Base-by-base conservation (phyloP, 2,329 filamentous ascomycete species). In the Fonsecaea erecta region DNA sequence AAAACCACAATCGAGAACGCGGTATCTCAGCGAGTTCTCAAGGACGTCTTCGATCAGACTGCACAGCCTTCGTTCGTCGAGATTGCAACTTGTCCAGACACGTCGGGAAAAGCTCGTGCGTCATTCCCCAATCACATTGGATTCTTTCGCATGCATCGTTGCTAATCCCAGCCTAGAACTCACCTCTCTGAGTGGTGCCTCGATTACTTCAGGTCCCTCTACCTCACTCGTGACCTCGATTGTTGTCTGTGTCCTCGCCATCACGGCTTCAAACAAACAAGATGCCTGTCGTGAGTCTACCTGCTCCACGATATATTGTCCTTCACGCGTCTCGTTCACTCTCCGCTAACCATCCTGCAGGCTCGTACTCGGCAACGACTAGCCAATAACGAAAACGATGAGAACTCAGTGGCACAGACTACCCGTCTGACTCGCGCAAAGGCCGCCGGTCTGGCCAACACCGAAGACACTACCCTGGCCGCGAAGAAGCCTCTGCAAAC, bases 391-490 rank as follows among this genome's bases (percentile, higher is more conserved):
- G 93, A 97, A 83, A 97, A 97, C 77, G 94, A 97, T 78, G 95
- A 97, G 83, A 96, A 97, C 78, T 86, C 80, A 70, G 81, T 73
- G 24, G 79, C 78, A 65, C 80, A 83, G 65, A 88, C 90, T 67
- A 92, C 90, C 80, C 92, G 93, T 81, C 83, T 97, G 77, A 98
- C 95, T 74, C 88, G 95, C 81, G 93, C 95, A 71, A 97, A 98
- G 82, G 88, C 93, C 59, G 92, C 92, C 64, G 90, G 90, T 54
- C 84, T 86, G 46, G 77, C 76, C 46, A 77, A 78, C 59, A 71
- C 74, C 65, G 72, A 77, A 68, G 84, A 82, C 75, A 85, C 83
- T 72, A 88, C 89, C 72, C 90, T 90, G 60, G 79, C 81, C 61
- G 79, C 82, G 26, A 87, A 83, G 75, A 89, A 89, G 74, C 82